Conservation (phyloP, 2,329 filamentous ascomycete genomes). For the Calonectria ilicicola region DNA sequence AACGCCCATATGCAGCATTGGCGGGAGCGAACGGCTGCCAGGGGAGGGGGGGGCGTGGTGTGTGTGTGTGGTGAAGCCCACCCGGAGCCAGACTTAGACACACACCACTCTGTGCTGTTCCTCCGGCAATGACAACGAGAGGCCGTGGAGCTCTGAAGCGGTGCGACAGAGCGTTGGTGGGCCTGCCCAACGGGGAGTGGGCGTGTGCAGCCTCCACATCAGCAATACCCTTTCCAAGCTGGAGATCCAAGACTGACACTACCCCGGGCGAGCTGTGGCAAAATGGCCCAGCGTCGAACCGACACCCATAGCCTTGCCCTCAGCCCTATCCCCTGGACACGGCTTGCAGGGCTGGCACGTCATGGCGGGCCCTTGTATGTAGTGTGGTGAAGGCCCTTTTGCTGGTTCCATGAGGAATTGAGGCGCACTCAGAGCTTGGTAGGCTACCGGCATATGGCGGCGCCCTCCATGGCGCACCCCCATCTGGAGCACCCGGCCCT, state of each 20-base stretch:
- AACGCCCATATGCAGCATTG: slow-evolving; percentile 29
- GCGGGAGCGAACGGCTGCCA: slow-evolving; percentile 45
- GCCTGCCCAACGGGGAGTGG: slow-evolving; percentile 33
- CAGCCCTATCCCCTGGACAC: slow-evolving; percentile 43
- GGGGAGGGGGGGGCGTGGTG: slow-evolving; percentile 10
- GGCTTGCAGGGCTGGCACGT: slow-evolving; percentile 39
- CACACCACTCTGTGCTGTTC: slow-evolving; percentile 1
- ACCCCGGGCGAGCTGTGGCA: slow-evolving; percentile 45
- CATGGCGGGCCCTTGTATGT: slow-evolving; percentile 26
- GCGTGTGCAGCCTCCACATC: slow-evolving; percentile 36
- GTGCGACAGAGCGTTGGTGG: slow-evolving; percentile 30
- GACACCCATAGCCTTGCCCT: slow-evolving; percentile 38
- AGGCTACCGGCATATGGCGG: slow-evolving; percentile 21
- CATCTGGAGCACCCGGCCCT: slow-evolving; percentile 3
- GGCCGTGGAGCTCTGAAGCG: slow-evolving; percentile 28
- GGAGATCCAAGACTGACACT: slow-evolving; percentile 28
- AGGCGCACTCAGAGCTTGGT: slow-evolving; percentile 12
- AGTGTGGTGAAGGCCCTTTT: slow-evolving; percentile 15
- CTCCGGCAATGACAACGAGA: slow-evolving; percentile 31
- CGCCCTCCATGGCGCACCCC: slow-evolving; percentile 1
- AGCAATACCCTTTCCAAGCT: slow-evolving; percentile 40
- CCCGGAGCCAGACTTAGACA: background rate
- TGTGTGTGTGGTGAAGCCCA: background rate
- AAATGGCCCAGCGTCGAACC: slow-evolving; percentile 35
- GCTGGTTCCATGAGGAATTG: slow-evolving; percentile 12